phyloP scores from a whole-genome alignment of 257 asterid species.

The Fraxinus americana region DNA sequence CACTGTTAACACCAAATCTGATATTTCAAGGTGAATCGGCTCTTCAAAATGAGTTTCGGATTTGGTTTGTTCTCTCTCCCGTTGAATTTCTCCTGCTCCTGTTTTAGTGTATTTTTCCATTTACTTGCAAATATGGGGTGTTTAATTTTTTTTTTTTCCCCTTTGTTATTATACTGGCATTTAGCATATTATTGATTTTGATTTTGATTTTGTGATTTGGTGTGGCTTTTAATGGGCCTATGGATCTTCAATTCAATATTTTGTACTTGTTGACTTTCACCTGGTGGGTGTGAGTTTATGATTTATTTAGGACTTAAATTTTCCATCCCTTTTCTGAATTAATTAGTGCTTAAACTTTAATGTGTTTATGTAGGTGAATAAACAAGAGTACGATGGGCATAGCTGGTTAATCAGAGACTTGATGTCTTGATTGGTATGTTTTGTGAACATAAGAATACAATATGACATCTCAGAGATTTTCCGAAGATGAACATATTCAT shows the following conservation, averaged over 20 bases:
- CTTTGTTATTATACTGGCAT: background rate
- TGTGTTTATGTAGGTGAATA: slow-evolving; percentile 39
- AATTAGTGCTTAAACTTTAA: slow-evolving; percentile 15
- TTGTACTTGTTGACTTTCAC: slow-evolving; percentile 26
- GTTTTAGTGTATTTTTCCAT: slow-evolving; percentile 6
- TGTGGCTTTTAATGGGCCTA: slow-evolving; percentile 21
- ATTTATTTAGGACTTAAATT: background rate
- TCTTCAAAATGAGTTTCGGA: slow-evolving; percentile 12
- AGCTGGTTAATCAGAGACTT: slow-evolving; percentile 24
- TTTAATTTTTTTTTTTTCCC: background rate
- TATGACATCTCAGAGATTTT: slow-evolving; percentile 47
- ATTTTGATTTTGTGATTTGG: slow-evolving; percentile 19
- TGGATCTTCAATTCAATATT: slow-evolving; percentile 34
- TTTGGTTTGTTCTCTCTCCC: slow-evolving; percentile 19
- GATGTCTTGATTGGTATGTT: slow-evolving; percentile 7
- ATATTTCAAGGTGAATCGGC: background rate
- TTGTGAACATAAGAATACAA: slow-evolving; percentile 26
- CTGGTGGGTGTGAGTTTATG: slow-evolving; percentile 2
- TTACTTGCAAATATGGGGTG: slow-evolving; percentile 20
- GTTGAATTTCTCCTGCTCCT: slow-evolving; percentile 20
- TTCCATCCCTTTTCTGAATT: slow-evolving; percentile 11
- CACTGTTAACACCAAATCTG: too few relatives aligned
- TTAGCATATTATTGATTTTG: slow-evolving; percentile 13
- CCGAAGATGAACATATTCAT: slow-evolving; percentile 46
- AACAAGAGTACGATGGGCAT: slow-evolving; percentile 7